Conservation (phyloP, 1,139 yeast genomes). For the Scheffersomyces titani region DNA sequence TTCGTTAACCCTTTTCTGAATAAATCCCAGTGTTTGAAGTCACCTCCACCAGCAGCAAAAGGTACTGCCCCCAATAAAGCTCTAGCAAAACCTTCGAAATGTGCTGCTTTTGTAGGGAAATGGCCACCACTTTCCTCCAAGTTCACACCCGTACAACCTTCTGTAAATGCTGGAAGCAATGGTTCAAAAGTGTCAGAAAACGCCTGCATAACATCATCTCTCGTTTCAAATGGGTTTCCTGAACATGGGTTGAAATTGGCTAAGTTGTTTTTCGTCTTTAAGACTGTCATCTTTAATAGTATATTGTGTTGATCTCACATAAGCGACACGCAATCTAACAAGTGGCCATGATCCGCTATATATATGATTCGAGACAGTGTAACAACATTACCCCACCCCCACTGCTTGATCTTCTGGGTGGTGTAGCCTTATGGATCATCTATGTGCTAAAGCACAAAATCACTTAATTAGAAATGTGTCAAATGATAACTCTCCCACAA, state of each 20-base stretch:
- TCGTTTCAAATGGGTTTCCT: slow-evolving; percentile 1
- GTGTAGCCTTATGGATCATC: background rate
- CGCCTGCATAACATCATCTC: background rate
- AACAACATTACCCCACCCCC: background rate
- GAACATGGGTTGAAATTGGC: slow-evolving; percentile 1
- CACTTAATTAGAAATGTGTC: background rate
- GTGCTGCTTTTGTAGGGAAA: slow-evolving; percentile 13
- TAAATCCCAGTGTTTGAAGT: slow-evolving; percentile 14
- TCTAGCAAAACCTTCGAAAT: slow-evolving; percentile 26
- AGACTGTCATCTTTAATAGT: slow-evolving; percentile 1
- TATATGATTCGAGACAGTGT: background rate
- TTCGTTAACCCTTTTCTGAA: slow-evolving; percentile 19
- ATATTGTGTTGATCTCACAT: background rate
- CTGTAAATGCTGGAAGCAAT: background rate
- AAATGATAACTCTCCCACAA: background rate
- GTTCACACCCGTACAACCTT: background rate
- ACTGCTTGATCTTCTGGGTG: background rate
- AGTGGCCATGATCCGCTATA: background rate
- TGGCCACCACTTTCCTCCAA: slow-evolving; percentile 1
- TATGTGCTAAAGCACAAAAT: background rate
- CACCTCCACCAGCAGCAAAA: slow-evolving; percentile 20
- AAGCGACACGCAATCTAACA: background rate
- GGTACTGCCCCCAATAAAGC: slow-evolving; percentile 30
- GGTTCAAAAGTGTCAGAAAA: background rate
- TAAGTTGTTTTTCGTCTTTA: background rate